These are phyloP conservation scores for Ophiocordyceps camponoti-leonardi DNA, from an alignment of 2,329 filamentous ascomycete species.

Conservation along the genomic window DNA sequence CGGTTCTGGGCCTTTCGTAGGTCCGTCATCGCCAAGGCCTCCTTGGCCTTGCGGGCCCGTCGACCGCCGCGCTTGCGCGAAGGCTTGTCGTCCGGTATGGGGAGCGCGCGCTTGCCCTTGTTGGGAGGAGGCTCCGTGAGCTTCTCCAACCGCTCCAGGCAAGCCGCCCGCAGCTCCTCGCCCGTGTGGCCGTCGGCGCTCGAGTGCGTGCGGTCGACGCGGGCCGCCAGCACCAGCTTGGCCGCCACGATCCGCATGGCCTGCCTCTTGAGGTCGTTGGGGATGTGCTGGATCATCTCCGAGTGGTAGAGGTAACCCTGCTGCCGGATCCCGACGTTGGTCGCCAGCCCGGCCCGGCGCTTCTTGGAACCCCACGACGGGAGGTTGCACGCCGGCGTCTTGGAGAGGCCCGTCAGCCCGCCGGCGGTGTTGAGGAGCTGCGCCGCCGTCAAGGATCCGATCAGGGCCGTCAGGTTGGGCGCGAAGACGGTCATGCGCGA, in stretches of 20 bases:
- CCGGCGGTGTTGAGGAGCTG: slow-evolving; percentile 93
- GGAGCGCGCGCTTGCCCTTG: slow-evolving; percentile 71
- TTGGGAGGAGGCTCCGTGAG: slow-evolving; percentile 83
- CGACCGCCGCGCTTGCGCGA: slow-evolving; percentile 82
- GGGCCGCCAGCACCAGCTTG: slow-evolving; percentile 84
- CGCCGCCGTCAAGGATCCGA: slow-evolving; percentile 83
- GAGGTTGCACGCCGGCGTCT: slow-evolving; percentile 86
- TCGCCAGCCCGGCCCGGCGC: slow-evolving; percentile 69
- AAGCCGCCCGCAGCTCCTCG: slow-evolving; percentile 65
- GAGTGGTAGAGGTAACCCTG: slow-evolving; percentile 91
- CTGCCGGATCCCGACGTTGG: slow-evolving; percentile 77
- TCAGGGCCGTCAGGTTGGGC: slow-evolving; percentile 77
- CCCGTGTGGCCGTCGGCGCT: slow-evolving; percentile 70
- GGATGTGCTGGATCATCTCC: slow-evolving; percentile 70
- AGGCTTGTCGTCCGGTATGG: slow-evolving; percentile 89
- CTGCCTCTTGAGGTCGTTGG: slow-evolving; percentile 75
- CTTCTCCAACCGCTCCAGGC: slow-evolving; percentile 76
- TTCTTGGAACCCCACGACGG: slow-evolving; percentile 83
- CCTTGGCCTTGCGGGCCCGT: slow-evolving; percentile 84
- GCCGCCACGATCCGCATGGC: slow-evolving; percentile 89
- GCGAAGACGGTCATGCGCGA: slow-evolving; percentile 95
- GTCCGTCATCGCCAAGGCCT: slow-evolving; percentile 92
- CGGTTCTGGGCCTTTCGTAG: slow-evolving; percentile 91
- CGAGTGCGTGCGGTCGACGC: slow-evolving; percentile 73
- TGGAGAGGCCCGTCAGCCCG: slow-evolving; percentile 72